Base-by-base conservation (phyloP, 2,329 filamentous ascomycete genomes). In the Bipolaris sorokiniana region DNA sequence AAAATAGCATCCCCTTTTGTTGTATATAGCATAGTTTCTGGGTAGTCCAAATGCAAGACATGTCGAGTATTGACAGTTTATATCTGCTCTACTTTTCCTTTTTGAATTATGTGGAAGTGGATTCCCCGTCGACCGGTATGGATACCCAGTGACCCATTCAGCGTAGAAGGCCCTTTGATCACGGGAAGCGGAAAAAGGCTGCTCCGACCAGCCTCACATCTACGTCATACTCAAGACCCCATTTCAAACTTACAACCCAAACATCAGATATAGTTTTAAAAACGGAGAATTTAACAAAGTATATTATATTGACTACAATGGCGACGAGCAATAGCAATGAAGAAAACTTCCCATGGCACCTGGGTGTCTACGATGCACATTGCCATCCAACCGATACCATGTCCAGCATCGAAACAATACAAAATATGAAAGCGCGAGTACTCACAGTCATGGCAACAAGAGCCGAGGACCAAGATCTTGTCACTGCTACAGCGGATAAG, bases 371-470 rank as follows among this genome's bases (percentile, higher is more conserved):
- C 71, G 91, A 95, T 72, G 90, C 91, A 20, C 91, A 95, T 79
- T 94, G 91, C 75, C 91, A 95, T 72, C 90, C 90, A 3, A 94
- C 90, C 26, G 90, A 94, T 74, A 91, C 87, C 18, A 88, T 92
- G 84, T 77, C 82, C 40, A 85, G 82, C 16, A 76, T 90, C 47
- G 64, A 80, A 10, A 75, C 73, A 11, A 87, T 94, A 38, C 78
- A 84, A 10, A 66, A 66, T 10, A 93, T 94, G 90, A 85, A 84
- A 59, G 82, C 89, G 20, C 82, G 84, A 22, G 80, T 81, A 10
- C 77, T 95, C 48, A 89, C 89, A 2, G 83, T 92, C 59, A 94
- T 95, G 91, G 86, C 89, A 28, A 94, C 91, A 1, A 83, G 90
- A 52, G 82, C 82, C 0, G 84, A 92, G 71, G 91, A 95, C 72